These are phyloP conservation scores for Oligophagozyma castellii DNA, from an alignment of 1,139 yeast genomes.

Conservation along the genomic window DNA sequence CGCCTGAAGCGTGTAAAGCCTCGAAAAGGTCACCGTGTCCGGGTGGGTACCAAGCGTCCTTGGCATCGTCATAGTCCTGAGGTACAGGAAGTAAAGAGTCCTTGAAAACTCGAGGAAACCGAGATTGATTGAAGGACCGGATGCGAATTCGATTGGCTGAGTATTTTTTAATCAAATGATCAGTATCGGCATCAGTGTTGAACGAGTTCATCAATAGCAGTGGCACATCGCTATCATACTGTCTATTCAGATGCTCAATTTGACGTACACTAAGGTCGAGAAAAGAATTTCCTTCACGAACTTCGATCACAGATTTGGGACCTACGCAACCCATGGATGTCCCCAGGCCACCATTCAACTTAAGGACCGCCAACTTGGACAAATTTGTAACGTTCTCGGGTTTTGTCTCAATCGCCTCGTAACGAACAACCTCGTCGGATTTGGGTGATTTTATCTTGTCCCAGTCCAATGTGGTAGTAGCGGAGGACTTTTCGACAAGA, in stretches of 20 bases:
- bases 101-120: conserved; percentile 89
- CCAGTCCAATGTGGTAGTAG: conserved; percentile 70
- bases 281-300: conserved; percentile 95
- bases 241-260: conserved; percentile 88
- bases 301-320: conserved; percentile 95
- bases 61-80: conserved; percentile 52
- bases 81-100: conserved; percentile 95
- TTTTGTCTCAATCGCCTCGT: conserved; percentile 33
- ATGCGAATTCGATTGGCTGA: conserved; percentile 94
- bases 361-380: conserved; percentile 81
- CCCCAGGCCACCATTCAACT: conserved; percentile 95
- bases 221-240: conserved; percentile 87
- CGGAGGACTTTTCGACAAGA: conserved; percentile 77
- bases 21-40: conserved; percentile 98
- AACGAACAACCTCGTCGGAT: conserved; percentile 79
- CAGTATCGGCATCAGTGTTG: conserved; percentile 94
- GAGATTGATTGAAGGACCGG: conserved; percentile 91
- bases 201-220: conserved; percentile 94
- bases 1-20: conserved; percentile 78
- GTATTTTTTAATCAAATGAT: conserved; percentile 87
- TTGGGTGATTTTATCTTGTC: conserved; percentile 87
- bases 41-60: conserved; percentile 95
- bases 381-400: conserved; percentile 35
- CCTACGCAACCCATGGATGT: conserved; percentile 99
- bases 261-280: conserved; percentile 92